Percentiles rank a stretch among this genome's conserved stretches.
phyloP scores from a whole-genome alignment of 768 basidiomycete species.

The Lyophyllum decastes region DNA sequence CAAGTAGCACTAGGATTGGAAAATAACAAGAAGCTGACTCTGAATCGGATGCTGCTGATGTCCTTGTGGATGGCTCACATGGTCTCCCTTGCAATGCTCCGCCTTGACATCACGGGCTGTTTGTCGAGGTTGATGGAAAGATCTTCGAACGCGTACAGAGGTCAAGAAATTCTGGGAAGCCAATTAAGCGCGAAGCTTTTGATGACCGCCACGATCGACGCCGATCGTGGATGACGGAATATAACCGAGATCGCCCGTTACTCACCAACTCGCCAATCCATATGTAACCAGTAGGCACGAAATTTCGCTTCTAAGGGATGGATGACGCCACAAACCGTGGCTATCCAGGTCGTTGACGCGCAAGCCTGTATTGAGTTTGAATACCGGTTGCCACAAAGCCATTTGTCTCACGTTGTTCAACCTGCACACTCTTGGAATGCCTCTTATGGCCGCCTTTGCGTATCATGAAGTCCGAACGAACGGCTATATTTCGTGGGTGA shows the following conservation, averaged over 20 bases:
- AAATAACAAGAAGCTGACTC: background rate
- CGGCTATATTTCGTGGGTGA: too few relatives aligned
- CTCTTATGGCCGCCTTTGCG: too few relatives aligned
- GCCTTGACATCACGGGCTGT: background rate
- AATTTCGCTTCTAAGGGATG: slow-evolving; percentile 12
- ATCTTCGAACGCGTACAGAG: slow-evolving; percentile 3
- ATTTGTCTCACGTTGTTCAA: background rate
- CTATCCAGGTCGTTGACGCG: slow-evolving; percentile 6
- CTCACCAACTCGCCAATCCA: background rate
- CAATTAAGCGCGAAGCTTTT: slow-evolving; percentile 27
- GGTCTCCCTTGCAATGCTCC: background rate
- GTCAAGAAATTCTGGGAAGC: background rate
- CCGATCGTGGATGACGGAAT: slow-evolving; percentile 16
- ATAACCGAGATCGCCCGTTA: slow-evolving; percentile 18
- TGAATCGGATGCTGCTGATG: background rate
- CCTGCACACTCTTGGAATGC: too few relatives aligned
- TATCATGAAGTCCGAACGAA: too few relatives aligned
- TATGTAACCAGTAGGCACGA: slow-evolving; percentile 1
- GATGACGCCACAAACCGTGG: slow-evolving; percentile 9
- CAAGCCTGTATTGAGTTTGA: slow-evolving; percentile 1
- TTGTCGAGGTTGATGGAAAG: background rate
- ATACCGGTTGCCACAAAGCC: slow-evolving; percentile 11
- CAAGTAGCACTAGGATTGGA: background rate
- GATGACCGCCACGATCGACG: slow-evolving; percentile 24
- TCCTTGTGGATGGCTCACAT: background rate